Conservation (phyloP, 2,329 filamentous ascomycete species). For the Arthrinium phaeospermum region DNA sequence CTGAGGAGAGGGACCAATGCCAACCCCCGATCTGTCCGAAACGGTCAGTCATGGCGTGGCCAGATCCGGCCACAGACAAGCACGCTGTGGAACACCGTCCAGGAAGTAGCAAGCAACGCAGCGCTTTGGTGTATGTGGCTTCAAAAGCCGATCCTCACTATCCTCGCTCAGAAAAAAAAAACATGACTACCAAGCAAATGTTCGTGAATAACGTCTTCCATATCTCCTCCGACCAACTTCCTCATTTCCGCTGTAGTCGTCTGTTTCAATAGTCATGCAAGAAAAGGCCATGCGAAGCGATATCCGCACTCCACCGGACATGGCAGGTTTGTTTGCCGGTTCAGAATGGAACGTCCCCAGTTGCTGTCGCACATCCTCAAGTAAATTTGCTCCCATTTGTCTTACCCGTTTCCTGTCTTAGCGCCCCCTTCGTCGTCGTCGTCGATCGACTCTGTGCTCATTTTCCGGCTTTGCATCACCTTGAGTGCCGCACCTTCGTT, state of each 20-base stretch:
- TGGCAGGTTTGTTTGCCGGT: not conserved
- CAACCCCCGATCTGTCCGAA: not conserved
- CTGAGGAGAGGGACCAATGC: not conserved
- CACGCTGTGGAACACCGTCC: conserved; percentile 1
- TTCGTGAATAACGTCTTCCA: not conserved
- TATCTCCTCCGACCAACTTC: not conserved
- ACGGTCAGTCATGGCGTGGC: not conserved
- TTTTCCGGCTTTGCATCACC: conserved; percentile 33
- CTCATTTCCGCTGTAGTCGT: not conserved
- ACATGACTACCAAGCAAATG: conserved; percentile 1
- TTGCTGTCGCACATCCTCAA: not conserved
- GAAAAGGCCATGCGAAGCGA: not conserved
- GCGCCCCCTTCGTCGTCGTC: conserved; percentile 40
- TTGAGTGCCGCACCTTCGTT: conserved; percentile 40
- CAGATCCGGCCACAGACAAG: not conserved
- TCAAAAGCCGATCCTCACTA: not conserved
- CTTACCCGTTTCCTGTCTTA: conserved; percentile 36
- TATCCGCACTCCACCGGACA: not conserved
- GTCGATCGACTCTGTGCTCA: conserved; percentile 42
- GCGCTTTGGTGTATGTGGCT: conserved; percentile 1
- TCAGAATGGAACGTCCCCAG: not conserved
- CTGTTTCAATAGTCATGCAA: not conserved
- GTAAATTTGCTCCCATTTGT: not conserved
- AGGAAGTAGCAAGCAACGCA: not conserved
- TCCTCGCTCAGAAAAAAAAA: not conserved